Percentiles rank a stretch among this genome's conserved stretches.
Conservation (phyloP, 495 filamentous ascomycete genomes). For the Xylaria scruposa region DNA sequence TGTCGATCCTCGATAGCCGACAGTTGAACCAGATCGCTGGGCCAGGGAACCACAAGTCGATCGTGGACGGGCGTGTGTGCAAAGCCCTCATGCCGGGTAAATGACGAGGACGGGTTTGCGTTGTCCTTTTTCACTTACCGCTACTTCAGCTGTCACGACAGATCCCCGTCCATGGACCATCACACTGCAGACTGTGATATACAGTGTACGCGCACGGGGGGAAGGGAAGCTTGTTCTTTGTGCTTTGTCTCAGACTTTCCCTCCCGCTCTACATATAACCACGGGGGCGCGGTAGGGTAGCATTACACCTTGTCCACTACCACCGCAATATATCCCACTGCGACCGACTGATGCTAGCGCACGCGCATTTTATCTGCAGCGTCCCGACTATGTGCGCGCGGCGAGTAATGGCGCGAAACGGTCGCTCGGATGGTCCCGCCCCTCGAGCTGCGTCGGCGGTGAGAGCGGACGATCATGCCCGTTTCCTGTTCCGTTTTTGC, state of each 20-base stretch:
- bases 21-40: conserved; percentile 44
- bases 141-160: conserved; percentile 27
- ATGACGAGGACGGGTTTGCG: conserved; percentile 8
- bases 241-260: conserved; percentile 3
- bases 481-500: conserved; percentile 8
- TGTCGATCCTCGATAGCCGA: conserved; percentile 40
- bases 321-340: background rate
- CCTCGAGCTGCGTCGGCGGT: conserved; percentile 14
- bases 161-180: background rate
- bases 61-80: conserved; percentile 6
- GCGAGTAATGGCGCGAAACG: conserved; percentile 25
- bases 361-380: conserved; percentile 17
- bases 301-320: background rate
- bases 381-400: conserved; percentile 21
- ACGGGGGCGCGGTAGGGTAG: conserved; percentile 1
- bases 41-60: conserved; percentile 27
- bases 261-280: background rate
- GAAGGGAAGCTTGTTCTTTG: background rate
- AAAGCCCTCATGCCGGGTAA: conserved; percentile 6
- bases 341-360: conserved; percentile 6
- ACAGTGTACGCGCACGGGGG: conserved; percentile 1
- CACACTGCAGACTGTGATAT: background rate
- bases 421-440: conserved; percentile 23
- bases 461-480: conserved; percentile 6
- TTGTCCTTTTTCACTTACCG: conserved; percentile 22